Base-by-base conservation (phyloP, 192 early-diverging fungal genomes). In the Backusella tuberculispora region DNA sequence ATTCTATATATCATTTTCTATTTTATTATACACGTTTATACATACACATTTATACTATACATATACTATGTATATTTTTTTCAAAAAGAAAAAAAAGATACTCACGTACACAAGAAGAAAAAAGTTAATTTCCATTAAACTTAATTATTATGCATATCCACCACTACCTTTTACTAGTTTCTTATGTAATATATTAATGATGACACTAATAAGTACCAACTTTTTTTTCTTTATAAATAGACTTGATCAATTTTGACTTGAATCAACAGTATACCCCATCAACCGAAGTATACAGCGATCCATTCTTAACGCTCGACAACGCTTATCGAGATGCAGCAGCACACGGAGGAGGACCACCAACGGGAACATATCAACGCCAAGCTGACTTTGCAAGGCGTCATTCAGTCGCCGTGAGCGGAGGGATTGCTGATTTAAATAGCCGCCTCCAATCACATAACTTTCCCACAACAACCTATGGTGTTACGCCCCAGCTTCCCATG, bases 221-320 rank as follows among this genome's bases (percentile, higher is more conserved):
- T n/a, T n/a, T n/a, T n/a, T n/a, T n/a, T n/a, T n/a, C n/a, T n/a
- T 34, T 34, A 34, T 34, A 48, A 48, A 60, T 19, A 69, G 68
- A 69, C 15, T 29, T 69, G 15, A 69, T 69, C 5, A 69, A 69
- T 24, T 69, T 69, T 47, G 45, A 69, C 7, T 26, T 69, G 24
- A 47, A 19, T 29, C 13, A 45, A 3, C 42, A 40, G 24, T 69
- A 69, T 69, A 69, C 68, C 68, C 68, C 68, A 26, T 60, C 53
- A 60, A 24, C 53, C 12, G 21, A 60, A 60, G 53, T 60, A 60
- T 38, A 66, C 64, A 34, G 37, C n/a, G 64, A 66, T 66, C 64
- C 64, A 15, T 40, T 66, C 34, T 66, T 66, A 40, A 47, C 46
- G 9, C 17, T 40, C 64, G 17, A 34, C 64, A 38, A 7, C 34